Conservation (phyloP, 148 eudicot species). For the Vaccinium corymbosum region DNA sequence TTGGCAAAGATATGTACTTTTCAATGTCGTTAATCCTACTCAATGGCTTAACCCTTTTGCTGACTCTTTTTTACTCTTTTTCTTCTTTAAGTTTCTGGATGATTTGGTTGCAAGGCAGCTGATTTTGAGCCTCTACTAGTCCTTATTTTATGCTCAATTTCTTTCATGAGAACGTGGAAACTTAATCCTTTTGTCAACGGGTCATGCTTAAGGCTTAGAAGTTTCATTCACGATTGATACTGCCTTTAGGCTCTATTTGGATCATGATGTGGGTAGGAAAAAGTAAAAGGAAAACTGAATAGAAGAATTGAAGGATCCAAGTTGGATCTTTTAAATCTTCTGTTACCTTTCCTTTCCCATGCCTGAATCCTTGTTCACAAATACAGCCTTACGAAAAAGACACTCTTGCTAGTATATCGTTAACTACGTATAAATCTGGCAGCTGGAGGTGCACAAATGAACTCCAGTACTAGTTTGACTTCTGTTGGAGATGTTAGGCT, state of each 20-base stretch:
- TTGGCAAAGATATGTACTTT: not conserved
- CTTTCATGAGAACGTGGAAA: too few species aligned
- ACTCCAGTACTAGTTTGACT: slow-evolving; percentile 21
- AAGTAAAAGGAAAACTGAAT: not conserved
- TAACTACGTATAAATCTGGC: slow-evolving; percentile 10
- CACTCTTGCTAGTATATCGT: slow-evolving; percentile 3
- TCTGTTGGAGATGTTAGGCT: slow-evolving; percentile 27
- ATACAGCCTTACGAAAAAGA: not conserved
- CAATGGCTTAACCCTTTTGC: not conserved
- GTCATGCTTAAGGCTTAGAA: too few species aligned
- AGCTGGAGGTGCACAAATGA: slow-evolving; percentile 26
- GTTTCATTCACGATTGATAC: too few species aligned
- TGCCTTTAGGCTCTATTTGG: not conserved
- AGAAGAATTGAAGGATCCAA: not conserved
- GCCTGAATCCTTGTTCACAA: not conserved
- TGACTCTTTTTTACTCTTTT: not conserved
- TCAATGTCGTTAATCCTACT: not conserved
- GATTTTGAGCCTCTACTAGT: too few species aligned
- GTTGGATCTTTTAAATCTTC: not conserved
- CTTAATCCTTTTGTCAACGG: too few species aligned
- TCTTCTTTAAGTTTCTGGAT: not conserved
- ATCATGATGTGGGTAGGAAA: not conserved
- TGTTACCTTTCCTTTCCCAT: not conserved
- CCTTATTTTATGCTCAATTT: too few species aligned
- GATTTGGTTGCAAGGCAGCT: too few species aligned